These are phyloP conservation scores for Lobosporangium transversale DNA, from an alignment of 192 early-diverging fungal species.

Conservation along the genomic window DNA sequence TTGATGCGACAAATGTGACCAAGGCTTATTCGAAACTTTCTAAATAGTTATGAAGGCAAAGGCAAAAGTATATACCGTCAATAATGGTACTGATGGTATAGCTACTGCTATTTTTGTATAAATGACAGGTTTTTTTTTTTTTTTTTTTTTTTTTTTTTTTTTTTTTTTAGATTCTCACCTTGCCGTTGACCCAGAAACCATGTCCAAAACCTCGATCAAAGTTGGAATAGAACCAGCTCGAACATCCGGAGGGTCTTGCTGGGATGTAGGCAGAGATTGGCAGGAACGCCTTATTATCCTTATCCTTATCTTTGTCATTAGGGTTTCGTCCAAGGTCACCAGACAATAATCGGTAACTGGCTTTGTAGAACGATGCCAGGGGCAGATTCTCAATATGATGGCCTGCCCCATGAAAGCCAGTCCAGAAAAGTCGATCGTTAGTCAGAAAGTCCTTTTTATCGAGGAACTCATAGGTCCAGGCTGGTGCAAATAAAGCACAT, in stretches of 20 bases:
- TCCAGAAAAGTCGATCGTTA: constrained; percentile 67
- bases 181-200: constrained; percentile 57
- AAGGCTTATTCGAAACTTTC: constrained; percentile 49
- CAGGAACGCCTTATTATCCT: constrained; percentile 21
- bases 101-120: too few relatives aligned
- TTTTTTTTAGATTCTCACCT: too few relatives aligned
- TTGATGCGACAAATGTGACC: constrained; percentile 66
- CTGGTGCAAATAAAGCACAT: constrained; percentile 70
- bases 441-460: constrained; percentile 56
- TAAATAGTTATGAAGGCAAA: constrained; percentile 5
- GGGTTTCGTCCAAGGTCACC: background rate
- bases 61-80: background rate
- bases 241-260: constrained; percentile 46
- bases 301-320: background rate
- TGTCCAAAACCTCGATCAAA: constrained; percentile 66
- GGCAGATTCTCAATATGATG: constrained; percentile 29
- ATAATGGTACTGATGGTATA: background rate
- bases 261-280: constrained; percentile 58
- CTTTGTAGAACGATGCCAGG: constrained; percentile 5
- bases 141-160: too few relatives aligned
- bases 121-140: too few relatives aligned
- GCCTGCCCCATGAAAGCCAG: constrained; percentile 25
- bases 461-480: constrained; percentile 71
- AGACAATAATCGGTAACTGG: background rate
- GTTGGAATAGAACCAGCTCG: constrained; percentile 58